Percentiles rank a stretch among this genome's conserved stretches.
Evolutionary conservation across 331 rosid species (phyloP).

Genomic region (Pyracantha coccinea): DNA sequence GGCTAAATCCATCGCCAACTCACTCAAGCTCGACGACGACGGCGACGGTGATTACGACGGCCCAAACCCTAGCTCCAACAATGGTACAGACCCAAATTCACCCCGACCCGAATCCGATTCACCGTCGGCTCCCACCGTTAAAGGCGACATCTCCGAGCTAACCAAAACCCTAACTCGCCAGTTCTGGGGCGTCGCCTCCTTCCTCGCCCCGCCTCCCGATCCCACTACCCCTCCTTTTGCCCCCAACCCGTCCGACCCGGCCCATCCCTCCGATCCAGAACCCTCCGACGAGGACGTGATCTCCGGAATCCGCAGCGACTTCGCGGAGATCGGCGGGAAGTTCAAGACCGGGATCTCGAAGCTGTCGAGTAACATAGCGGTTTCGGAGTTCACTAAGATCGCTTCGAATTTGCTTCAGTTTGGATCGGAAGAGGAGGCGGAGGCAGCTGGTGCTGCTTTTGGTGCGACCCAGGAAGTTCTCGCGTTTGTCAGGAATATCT

Average conservation of each 20-base stretch:
- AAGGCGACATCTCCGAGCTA: conserved; percentile 74
- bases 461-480: conserved; percentile 72
- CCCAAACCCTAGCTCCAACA: neutral
- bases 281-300: conserved; percentile 63
- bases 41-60: conserved; percentile 16
- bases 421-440: conserved; percentile 49
- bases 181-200: conserved; percentile 87
- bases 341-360: conserved; percentile 79
- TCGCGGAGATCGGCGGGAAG: conserved; percentile 76
- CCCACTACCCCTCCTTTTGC: neutral
- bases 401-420: conserved; percentile 74
- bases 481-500: conserved; percentile 48
- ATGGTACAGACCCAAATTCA: conserved; percentile 23
- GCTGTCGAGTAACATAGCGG: conserved; percentile 53
- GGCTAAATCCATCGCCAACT: conserved; percentile 70
- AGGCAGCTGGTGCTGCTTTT: conserved; percentile 42
- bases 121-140: conserved; percentile 55
- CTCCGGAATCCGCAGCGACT: conserved; percentile 83
- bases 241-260: conserved; percentile 6
- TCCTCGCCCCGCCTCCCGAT: conserved; percentile 79
- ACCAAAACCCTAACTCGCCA: conserved; percentile 64
- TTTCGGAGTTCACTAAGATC: conserved; percentile 79
- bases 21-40: conserved; percentile 54
- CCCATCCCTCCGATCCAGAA: conserved; percentile 7
- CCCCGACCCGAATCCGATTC: conserved; percentile 23